phyloP scores from a whole-genome alignment of 495 filamentous ascomycete species.

The Penicillium canescens region DNA sequence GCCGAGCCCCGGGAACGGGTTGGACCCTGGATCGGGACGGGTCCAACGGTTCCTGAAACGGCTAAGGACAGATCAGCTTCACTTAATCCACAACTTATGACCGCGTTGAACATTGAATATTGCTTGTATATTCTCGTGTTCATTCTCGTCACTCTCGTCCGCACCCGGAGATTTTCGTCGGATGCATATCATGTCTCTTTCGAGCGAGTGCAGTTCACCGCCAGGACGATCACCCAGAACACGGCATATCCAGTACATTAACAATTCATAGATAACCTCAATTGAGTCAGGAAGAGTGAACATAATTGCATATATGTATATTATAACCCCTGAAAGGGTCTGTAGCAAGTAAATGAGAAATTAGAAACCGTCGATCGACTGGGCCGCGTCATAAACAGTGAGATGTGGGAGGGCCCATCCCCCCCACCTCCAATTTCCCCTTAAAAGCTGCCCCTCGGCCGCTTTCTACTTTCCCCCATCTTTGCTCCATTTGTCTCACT shows the following conservation, averaged over 20 bases:
- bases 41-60: background rate
- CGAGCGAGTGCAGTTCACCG: background rate
- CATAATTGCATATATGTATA: background rate
- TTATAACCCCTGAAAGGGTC: too few species aligned
- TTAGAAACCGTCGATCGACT: background rate
- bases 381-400: slow-evolving; percentile 16
- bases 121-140: too few species aligned
- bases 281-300: background rate
- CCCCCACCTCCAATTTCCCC: slow-evolving; percentile 22
- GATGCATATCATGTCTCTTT: slow-evolving; percentile 2
- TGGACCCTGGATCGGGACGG: slow-evolving; percentile 2
- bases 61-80: background rate
- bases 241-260: background rate
- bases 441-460: slow-evolving; percentile 26
- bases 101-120: too few species aligned
- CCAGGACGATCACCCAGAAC: background rate
- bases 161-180: background rate
- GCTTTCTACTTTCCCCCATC: slow-evolving; percentile 10
- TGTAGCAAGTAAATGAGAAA: too few species aligned
- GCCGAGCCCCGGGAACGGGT: slow-evolving; percentile 1
- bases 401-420: slow-evolving; percentile 1
- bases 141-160: too few species aligned
- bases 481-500: background rate
- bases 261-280: background rate
- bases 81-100: too few species aligned